These are phyloP conservation scores for Chernovozyma aurita DNA, from an alignment of 1,139 yeast genomes.

Conservation along the genomic window DNA sequence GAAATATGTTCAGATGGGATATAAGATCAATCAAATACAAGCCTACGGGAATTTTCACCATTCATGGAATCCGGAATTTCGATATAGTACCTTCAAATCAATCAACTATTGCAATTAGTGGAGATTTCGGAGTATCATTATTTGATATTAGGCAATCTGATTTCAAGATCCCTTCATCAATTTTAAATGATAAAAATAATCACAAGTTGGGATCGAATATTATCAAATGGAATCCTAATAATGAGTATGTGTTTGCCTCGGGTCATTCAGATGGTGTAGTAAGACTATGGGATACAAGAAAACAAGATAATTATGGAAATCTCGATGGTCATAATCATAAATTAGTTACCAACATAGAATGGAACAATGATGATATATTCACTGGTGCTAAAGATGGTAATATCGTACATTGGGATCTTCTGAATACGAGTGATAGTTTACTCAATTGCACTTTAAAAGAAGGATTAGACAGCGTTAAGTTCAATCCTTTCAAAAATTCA, in stretches of 20 bases:
- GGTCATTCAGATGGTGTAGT: constrained; percentile 58
- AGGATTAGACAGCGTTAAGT: constrained; percentile 41
- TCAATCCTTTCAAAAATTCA: constrained; percentile 27
- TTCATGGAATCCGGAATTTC: constrained; percentile 49
- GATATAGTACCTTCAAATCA: constrained; percentile 42
- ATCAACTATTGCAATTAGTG: constrained; percentile 52
- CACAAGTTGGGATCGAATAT: constrained; percentile 24
- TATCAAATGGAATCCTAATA: constrained; percentile 61
- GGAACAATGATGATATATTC: constrained; percentile 59
- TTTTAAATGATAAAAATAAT: constrained; percentile 12
- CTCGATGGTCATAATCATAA: constrained; percentile 54
- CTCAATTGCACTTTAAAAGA: constrained; percentile 42
- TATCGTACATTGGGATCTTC: constrained; percentile 67
- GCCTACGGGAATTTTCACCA: constrained; percentile 50
- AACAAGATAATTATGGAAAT: constrained; percentile 48
- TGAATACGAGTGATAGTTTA: constrained; percentile 24
- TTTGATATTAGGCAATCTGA: constrained; percentile 55
- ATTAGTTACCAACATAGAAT: constrained; percentile 52
- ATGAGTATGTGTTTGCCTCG: constrained; percentile 62
- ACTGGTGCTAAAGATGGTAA: constrained; percentile 71
- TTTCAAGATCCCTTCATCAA: constrained; percentile 30
- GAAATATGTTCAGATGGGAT: constrained; percentile 72
- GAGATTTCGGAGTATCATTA: constrained; percentile 66
- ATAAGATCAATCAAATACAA: constrained; percentile 46
- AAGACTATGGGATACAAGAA: constrained; percentile 74